Conservation (phyloP, 352 stramenopile species). For the Halophytophthora polymorphica region DNA sequence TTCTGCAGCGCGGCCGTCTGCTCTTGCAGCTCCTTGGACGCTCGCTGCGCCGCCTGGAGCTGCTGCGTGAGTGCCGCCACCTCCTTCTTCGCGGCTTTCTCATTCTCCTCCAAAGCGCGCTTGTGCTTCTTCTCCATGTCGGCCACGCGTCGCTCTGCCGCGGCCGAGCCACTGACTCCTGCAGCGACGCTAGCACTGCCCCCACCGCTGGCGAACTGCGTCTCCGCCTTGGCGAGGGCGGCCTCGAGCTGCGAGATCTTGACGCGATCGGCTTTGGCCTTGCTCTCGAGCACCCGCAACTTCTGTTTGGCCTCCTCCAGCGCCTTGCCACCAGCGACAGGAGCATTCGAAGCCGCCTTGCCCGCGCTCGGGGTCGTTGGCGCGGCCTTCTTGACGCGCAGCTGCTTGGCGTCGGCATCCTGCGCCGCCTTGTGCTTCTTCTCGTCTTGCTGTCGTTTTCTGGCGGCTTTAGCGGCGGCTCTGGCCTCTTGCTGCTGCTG, state of each 20-base stretch:
- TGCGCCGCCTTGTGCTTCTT: constrained; percentile 17
- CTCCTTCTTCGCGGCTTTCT: constrained; percentile 54
- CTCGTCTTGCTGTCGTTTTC: constrained; percentile 14
- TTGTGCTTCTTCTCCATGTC: constrained; percentile 84
- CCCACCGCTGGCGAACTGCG: constrained; percentile 16
- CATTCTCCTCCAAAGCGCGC: constrained; percentile 58
- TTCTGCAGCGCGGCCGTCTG: constrained; percentile 45
- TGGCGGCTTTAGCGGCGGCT: background rate
- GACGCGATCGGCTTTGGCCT: constrained; percentile 62
- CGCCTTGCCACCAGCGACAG: constrained; percentile 20
- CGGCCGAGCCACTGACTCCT: constrained; percentile 10
- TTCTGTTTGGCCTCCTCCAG: constrained; percentile 72
- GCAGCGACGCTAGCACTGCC: constrained; percentile 14
- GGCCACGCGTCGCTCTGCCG: constrained; percentile 54
- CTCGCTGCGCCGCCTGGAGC: constrained; percentile 42
- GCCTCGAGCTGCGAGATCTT: constrained; percentile 79
- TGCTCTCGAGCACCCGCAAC: constrained; percentile 63
- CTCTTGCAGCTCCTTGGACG: constrained; percentile 41
- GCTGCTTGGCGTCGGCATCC: constrained; percentile 9
- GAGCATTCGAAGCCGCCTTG: background rate
- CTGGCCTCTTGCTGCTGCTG: constrained; percentile 19
- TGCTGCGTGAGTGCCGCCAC: constrained; percentile 43
- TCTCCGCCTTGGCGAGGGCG: constrained; percentile 53
- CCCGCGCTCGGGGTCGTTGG: constrained; percentile 3
- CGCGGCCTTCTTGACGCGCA: constrained; percentile 19